Evolutionary conservation across 345 rosid genomes (phyloP).

Genomic region (Trapa bicornis): DNA sequence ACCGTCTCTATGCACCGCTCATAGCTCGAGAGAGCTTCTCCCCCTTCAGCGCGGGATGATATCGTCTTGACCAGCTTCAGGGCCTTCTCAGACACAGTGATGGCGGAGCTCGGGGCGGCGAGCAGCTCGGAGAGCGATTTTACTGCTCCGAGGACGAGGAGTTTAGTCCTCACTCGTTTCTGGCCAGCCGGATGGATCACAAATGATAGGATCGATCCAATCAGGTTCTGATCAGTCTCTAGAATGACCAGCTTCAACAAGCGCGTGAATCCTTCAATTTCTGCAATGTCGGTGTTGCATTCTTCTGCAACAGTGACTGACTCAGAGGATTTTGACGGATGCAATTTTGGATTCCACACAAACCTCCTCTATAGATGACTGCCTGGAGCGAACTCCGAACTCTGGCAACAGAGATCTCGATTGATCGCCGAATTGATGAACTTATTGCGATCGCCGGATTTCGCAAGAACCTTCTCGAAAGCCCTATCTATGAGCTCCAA

Average conservation of each 20-base stretch:
- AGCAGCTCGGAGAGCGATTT: conserved; percentile 28
- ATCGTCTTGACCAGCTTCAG: conserved; percentile 49
- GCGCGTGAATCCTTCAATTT: conserved; percentile 36
- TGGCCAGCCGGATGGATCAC: conserved; percentile 36
- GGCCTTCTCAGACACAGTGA: conserved; percentile 47
- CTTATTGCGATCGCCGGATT: conserved; percentile 25
- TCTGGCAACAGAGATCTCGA: conserved; percentile 21
- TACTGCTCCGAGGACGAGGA: conserved; percentile 27
- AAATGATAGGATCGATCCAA: conserved; percentile 50
- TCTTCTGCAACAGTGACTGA: conserved; percentile 35
- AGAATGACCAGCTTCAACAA: conserved; percentile 24
- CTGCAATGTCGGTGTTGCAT: conserved; percentile 43
- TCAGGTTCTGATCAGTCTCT: conserved; percentile 32
- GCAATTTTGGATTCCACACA: conserved; percentile 42
- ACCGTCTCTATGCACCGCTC: conserved; percentile 45
- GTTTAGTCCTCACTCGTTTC: conserved; percentile 37
- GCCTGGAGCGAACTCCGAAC: conserved; percentile 31
- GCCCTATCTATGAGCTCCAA: conserved; percentile 31
- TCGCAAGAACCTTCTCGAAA: conserved; percentile 25
- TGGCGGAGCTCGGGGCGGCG: conserved; percentile 21
- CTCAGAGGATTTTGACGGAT: conserved; percentile 42
- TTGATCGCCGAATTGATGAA: conserved; percentile 28
- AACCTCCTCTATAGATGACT: conserved; percentile 34
- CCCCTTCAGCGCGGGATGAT: conserved; percentile 54
- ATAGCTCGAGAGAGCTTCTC: conserved; percentile 36